Evolutionary conservation across 2,329 filamentous ascomycete genomes (phyloP).

Genomic region (Colletotrichum zoysiae): DNA sequence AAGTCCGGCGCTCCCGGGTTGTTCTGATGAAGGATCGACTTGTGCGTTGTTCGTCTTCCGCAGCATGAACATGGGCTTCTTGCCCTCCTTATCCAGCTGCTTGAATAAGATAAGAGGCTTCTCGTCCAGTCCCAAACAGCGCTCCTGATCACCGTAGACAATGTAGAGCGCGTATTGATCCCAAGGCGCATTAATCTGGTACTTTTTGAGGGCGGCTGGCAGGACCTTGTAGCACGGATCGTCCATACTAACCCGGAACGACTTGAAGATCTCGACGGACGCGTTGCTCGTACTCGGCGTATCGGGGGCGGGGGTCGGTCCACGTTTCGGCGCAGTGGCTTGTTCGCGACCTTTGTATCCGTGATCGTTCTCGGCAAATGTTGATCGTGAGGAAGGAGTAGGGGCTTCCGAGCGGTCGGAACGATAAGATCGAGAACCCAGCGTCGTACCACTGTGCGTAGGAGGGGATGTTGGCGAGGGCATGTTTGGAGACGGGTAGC

Average conservation of each 20-base stretch:
- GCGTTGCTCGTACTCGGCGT: conserved; percentile 68
- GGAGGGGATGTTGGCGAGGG: conserved; percentile 79
- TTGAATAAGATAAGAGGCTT: conserved; percentile 97
- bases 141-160: conserved; percentile 98
- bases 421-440: conserved; percentile 71
- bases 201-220: conserved; percentile 94
- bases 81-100: conserved; percentile 94
- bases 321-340: conserved; percentile 64
- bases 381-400: conserved; percentile 65
- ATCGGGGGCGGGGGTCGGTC: conserved; percentile 73
- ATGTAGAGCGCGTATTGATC: conserved; percentile 98
- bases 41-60: conserved; percentile 72
- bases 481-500: conserved; percentile 72
- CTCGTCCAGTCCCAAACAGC: conserved; percentile 91
- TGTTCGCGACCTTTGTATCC: conserved; percentile 51
- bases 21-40: conserved; percentile 58
- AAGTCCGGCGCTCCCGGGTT: conserved; percentile 67
- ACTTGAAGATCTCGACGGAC: conserved; percentile 97
- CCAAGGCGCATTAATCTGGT: conserved; percentile 98
- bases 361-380: conserved; percentile 57
- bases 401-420: conserved; percentile 66
- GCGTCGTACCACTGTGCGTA: conserved; percentile 65
- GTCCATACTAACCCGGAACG: conserved; percentile 97
- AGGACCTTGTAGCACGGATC: conserved; percentile 98
- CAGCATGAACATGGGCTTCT: conserved; percentile 99